A percentile compares a stretch with the other conserved stretches of the same genome.
Evolutionary conservation across 495 filamentous ascomycete genomes (phyloP).

Genomic region (Aspergillus funiculosus): DNA sequence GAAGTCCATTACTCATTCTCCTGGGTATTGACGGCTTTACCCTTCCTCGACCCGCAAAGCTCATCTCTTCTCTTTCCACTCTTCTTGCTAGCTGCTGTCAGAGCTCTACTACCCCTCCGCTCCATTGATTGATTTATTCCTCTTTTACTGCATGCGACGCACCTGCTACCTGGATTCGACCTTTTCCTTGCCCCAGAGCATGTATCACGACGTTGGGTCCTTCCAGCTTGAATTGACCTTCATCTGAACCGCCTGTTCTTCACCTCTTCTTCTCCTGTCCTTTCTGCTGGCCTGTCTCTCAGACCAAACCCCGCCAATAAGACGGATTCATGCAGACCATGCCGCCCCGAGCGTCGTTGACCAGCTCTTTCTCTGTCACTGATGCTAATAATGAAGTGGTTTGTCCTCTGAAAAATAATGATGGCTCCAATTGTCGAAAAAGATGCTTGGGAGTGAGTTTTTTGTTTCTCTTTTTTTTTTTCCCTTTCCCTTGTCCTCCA

Average conservation of each 20-base stretch:
- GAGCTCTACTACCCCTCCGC: slow-evolving; percentile 2
- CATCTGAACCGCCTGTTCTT: slow-evolving; percentile 1
- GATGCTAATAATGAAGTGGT: slow-evolving; percentile 94
- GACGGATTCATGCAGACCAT: slow-evolving; percentile 53
- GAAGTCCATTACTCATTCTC: slow-evolving; percentile 9
- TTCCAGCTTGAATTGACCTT: slow-evolving; percentile 13
- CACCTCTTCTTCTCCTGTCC: not conserved
- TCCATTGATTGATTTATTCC: slow-evolving; percentile 4
- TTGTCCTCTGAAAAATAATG: slow-evolving; percentile 91
- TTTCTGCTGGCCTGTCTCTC: slow-evolving; percentile 9
- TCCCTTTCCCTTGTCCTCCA: slow-evolving; percentile 12
- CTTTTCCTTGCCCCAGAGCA: slow-evolving; percentile 5
- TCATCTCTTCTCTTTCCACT: not conserved
- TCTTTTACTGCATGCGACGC: slow-evolving; percentile 10
- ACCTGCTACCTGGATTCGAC: not conserved
- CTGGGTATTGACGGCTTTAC: not conserved
- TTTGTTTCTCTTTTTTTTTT: slow-evolving; percentile 10
- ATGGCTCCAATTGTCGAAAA: slow-evolving; percentile 96
- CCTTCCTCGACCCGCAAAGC: slow-evolving; percentile 3
- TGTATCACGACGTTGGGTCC: slow-evolving; percentile 13
- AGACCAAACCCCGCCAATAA: slow-evolving; percentile 19
- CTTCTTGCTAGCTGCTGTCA: no score
- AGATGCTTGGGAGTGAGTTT: slow-evolving; percentile 90
- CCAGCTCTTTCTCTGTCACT: slow-evolving; percentile 84
- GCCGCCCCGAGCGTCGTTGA: slow-evolving; percentile 83